Conservation (phyloP, 805 yeast species). For the Saccharomycopsis guyanensis region DNA sequence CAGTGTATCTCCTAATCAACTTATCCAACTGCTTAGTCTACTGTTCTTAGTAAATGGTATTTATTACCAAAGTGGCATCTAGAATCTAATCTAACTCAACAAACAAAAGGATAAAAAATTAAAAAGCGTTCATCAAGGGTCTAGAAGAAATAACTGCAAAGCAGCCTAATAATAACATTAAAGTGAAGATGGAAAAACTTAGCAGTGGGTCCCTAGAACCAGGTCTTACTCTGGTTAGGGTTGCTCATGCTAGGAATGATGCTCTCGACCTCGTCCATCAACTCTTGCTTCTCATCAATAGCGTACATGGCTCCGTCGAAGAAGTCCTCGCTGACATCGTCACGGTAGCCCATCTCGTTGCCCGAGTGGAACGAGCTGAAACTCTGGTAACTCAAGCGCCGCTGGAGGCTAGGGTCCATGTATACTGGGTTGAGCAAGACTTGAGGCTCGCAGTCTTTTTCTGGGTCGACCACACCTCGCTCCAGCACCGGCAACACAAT, state of each 20-base stretch:
- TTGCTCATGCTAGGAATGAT: conserved; percentile 1
- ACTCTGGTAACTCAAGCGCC: conserved; percentile 19
- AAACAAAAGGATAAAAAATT: not conserved
- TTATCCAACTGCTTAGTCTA: no score
- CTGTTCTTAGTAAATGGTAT: no score
- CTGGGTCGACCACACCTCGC: conserved; percentile 15
- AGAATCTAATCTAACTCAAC: conserved; percentile 7
- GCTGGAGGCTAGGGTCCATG: conserved; percentile 6
- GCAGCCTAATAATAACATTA: no score
- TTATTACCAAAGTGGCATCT: conserved; percentile 16
- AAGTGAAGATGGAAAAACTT: no score
- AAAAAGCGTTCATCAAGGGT: not conserved
- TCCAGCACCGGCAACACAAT: conserved; percentile 20
- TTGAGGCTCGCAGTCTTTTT: conserved; percentile 8
- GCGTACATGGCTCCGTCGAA: not conserved
- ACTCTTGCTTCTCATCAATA: not conserved
- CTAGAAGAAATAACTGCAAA: not conserved
- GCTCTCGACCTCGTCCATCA: not conserved
- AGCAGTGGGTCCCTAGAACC: no score
- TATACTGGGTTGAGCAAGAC: conserved; percentile 18
- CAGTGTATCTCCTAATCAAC: no score
- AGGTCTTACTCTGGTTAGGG: not conserved
- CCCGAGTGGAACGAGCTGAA: conserved; percentile 8
- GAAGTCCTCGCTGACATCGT: not conserved
- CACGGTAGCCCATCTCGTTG: not conserved